These are phyloP conservation scores for Torulaspora globosa DNA, from an alignment of 1,139 yeast genomes.

Conservation along the genomic window DNA sequence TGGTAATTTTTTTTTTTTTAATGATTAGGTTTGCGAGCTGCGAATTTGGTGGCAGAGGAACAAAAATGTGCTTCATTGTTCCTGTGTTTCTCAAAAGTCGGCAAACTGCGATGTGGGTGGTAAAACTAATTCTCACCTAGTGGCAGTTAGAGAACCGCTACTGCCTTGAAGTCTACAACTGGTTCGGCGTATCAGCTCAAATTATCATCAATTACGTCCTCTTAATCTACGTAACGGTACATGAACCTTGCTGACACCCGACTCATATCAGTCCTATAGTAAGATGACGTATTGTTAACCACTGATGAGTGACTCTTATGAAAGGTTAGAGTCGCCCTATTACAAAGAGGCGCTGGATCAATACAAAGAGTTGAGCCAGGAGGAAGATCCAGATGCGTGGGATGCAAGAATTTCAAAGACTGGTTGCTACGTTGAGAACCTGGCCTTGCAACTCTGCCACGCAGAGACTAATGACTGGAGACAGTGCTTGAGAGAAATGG, in stretches of 20 bases:
- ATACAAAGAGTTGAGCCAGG: slow-evolving; percentile 27
- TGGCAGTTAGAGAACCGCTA: too few species aligned
- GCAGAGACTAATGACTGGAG: slow-evolving; percentile 83
- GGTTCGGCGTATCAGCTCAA: too few species aligned
- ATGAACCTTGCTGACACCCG: neutral
- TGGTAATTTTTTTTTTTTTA: neutral
- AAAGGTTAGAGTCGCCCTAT: slow-evolving; percentile 20
- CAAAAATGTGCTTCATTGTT: too few species aligned
- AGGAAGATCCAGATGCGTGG: slow-evolving; percentile 40
- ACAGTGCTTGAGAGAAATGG: slow-evolving; percentile 55
- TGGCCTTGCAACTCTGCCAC: slow-evolving; percentile 65
- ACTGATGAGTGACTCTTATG: neutral
- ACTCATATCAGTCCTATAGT: neutral
- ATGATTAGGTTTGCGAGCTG: neutral
- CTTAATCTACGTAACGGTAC: neutral
- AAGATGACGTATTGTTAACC: too few species aligned
- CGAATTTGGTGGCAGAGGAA: neutral
- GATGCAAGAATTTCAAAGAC: slow-evolving; percentile 67
- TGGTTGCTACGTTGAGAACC: slow-evolving; percentile 60
- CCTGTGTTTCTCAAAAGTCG: too few species aligned
- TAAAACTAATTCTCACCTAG: too few species aligned
- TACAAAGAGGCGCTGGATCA: slow-evolving; percentile 34
- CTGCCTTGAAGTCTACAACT: too few species aligned
- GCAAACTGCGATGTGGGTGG: too few species aligned
- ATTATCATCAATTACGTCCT: neutral